Conservation (phyloP, 805 yeast genomes). For the Suhomyces tanzawaensis region DNA sequence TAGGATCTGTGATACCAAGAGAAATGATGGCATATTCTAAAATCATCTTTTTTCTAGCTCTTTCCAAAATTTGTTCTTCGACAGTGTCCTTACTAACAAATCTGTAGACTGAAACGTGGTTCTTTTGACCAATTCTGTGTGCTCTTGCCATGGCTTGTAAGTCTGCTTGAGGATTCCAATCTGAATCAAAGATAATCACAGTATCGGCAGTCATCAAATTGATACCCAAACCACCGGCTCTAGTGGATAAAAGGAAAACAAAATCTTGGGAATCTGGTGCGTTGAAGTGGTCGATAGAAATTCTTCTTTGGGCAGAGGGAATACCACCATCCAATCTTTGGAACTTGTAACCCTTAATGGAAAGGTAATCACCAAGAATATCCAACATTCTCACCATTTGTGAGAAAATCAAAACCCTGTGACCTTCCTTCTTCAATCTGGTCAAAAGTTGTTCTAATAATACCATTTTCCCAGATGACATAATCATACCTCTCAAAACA, state of each 20-base stretch:
- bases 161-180: constrained; percentile 99
- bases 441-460: constrained; percentile 84
- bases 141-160: constrained; percentile 99
- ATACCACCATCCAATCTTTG: constrained; percentile 97
- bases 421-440: constrained; percentile 87
- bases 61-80: constrained; percentile 94
- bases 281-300: constrained; percentile 94
- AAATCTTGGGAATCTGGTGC: constrained; percentile 91
- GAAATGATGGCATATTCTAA: constrained; percentile 96
- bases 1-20: constrained; percentile 85
- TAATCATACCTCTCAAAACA: constrained; percentile 82
- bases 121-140: constrained; percentile 98
- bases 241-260: constrained; percentile 82
- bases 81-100: constrained; percentile 98
- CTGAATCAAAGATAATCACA: constrained; percentile 95
- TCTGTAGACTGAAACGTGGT: constrained; percentile 95
- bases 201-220: constrained; percentile 99
- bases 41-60: constrained; percentile 98
- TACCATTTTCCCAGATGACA: constrained; percentile 99
- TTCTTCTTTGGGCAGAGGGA: constrained; percentile 88
- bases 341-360: constrained; percentile 81
- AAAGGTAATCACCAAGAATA: constrained; percentile 87
- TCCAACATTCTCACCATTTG: constrained; percentile 98
- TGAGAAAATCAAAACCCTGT: constrained; percentile 88
- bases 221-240: constrained; percentile 99